Evolutionary conservation across 83 land plant species (phyloP).

Genomic region (Picea abies): DNA sequence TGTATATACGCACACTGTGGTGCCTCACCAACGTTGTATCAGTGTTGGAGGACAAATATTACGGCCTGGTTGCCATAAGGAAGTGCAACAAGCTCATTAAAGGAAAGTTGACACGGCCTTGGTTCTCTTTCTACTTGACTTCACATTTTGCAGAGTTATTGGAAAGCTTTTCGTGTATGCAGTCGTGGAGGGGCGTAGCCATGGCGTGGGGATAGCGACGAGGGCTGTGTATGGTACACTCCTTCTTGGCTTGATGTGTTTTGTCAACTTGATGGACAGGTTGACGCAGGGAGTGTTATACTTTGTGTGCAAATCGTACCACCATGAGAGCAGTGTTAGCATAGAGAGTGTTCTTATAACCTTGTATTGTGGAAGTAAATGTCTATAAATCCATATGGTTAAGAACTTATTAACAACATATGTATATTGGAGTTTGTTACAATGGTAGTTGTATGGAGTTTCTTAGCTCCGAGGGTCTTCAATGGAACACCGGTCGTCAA

Average conservation of each 20-base stretch:
- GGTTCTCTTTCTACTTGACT: slow-evolving; percentile 20
- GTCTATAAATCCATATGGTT: too few species aligned
- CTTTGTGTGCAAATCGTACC: slow-evolving; percentile 58
- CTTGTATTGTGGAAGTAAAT: too few species aligned
- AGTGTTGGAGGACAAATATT: slow-evolving; percentile 53
- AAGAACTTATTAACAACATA: too few species aligned
- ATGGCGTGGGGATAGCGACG: neutral
- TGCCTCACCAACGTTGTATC: slow-evolving; percentile 56
- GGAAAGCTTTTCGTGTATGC: neutral
- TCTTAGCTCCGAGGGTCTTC: too few species aligned
- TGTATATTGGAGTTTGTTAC: too few species aligned
- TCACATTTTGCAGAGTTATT: neutral
- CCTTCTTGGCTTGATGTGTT: slow-evolving; percentile 15
- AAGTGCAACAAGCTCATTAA: slow-evolving; percentile 36
- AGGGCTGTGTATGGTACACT: slow-evolving; percentile 10
- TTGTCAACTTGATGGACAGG: slow-evolving; percentile 30
- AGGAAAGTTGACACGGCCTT: slow-evolving; percentile 33
- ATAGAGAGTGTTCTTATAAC: too few species aligned
- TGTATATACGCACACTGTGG: slow-evolving; percentile 49
- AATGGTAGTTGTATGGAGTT: too few species aligned
- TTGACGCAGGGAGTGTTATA: slow-evolving; percentile 48
- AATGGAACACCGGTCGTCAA: too few species aligned
- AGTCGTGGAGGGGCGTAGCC: slow-evolving; percentile 2
- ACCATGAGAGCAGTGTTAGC: slow-evolving; percentile 31
- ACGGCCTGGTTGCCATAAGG: slow-evolving; percentile 42